A percentile compares a stretch with the other conserved stretches of the same genome.
Evolutionary conservation across 2,329 filamentous ascomycete genomes (phyloP).

Genomic region (Colletotrichum caudatum): DNA sequence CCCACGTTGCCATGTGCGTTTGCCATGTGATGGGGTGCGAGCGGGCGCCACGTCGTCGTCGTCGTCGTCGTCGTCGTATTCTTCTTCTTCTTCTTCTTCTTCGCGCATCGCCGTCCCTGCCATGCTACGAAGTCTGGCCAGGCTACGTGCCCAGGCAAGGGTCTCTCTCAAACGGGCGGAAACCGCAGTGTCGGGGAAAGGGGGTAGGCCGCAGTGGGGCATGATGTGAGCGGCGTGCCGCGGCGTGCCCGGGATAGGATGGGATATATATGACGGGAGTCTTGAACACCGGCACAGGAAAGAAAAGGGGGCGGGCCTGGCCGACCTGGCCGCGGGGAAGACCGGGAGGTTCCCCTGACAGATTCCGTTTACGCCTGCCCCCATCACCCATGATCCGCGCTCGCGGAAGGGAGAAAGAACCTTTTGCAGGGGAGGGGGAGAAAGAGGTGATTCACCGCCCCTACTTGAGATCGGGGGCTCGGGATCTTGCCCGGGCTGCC

Average conservation of each 20-base stretch:
- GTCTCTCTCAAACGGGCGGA: background rate
- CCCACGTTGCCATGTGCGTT: conserved; percentile 3
- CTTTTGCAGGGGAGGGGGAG: background rate
- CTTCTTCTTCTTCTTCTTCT: no score
- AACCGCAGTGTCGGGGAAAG: background rate
- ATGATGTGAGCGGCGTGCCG: no score
- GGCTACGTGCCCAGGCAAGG: background rate
- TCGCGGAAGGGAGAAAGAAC: background rate
- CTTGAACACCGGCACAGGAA: background rate
- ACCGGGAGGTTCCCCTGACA: background rate
- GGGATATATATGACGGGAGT: background rate
- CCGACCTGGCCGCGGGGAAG: background rate
- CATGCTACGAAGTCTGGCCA: background rate
- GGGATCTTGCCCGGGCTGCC: background rate
- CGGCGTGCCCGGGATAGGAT: background rate
- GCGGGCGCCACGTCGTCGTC: background rate
- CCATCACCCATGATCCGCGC: background rate
- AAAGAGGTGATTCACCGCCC: background rate
- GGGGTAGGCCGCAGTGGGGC: background rate
- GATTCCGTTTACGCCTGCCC: background rate
- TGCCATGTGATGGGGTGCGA: background rate
- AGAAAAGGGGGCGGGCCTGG: background rate
- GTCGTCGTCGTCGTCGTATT: background rate
- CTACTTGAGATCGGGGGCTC: background rate
- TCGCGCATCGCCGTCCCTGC: background rate